A percentile compares a stretch with the other conserved stretches of the same genome.
Conservation (phyloP, 2,329 filamentous ascomycete genomes). For the Paramyrothecium roridum region DNA sequence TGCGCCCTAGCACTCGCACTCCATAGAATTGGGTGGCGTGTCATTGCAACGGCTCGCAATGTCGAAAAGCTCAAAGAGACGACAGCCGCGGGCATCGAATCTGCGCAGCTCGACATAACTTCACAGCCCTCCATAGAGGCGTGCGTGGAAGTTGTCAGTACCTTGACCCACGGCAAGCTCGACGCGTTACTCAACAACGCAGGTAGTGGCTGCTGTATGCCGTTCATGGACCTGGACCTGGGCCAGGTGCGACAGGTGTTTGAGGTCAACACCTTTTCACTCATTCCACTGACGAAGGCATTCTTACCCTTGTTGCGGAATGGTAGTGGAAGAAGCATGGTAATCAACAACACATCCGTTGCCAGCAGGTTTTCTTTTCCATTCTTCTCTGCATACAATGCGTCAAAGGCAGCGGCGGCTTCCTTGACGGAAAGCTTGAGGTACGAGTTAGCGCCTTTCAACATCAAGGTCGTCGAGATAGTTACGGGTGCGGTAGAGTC, state of each 20-base stretch:
- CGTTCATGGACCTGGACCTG: slow-evolving; percentile 15
- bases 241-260: slow-evolving; percentile 12
- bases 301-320: slow-evolving; percentile 17
- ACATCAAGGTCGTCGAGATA: slow-evolving; percentile 19
- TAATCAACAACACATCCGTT: slow-evolving; percentile 16
- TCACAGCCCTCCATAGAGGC: slow-evolving; percentile 15
- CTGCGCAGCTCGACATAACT: slow-evolving; percentile 17
- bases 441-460: slow-evolving; percentile 21
- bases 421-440: slow-evolving; percentile 19
- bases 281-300: slow-evolving; percentile 14
- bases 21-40: slow-evolving; percentile 19
- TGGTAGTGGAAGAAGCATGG: slow-evolving; percentile 7
- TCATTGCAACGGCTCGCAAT: slow-evolving; percentile 26
- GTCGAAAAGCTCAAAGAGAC: slow-evolving; percentile 15
- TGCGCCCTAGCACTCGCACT: slow-evolving; percentile 24
- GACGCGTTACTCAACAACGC: slow-evolving; percentile 27
- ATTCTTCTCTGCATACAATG: slow-evolving; percentile 21
- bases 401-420: slow-evolving; percentile 20
- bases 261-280: slow-evolving; percentile 21
- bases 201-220: slow-evolving; percentile 18
- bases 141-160: slow-evolving; percentile 9
- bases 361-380: slow-evolving; percentile 6
- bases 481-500: slow-evolving; percentile 19
- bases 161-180: slow-evolving; percentile 17
- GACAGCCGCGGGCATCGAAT: slow-evolving; percentile 13